Conservation (phyloP, 306 rosid species). For the Medicago lupulina region DNA sequence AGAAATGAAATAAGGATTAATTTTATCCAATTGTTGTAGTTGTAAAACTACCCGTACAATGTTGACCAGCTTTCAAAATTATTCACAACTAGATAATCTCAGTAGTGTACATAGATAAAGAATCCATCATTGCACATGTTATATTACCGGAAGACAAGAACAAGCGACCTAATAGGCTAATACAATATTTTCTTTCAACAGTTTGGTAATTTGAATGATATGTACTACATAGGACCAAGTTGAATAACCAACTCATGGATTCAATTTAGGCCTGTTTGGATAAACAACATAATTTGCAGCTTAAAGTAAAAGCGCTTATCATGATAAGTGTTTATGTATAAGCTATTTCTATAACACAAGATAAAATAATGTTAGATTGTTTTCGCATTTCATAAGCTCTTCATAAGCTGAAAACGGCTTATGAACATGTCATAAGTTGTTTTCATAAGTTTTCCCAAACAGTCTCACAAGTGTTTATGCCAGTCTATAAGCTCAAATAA, state of each 20-base stretch:
- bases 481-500: too few species aligned
- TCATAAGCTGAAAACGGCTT: too few species aligned
- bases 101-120: constrained; percentile 1
- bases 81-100: not conserved
- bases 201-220: not conserved
- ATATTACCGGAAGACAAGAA: not conserved
- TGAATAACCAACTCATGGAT: constrained; percentile 21
- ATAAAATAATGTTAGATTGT: too few species aligned
- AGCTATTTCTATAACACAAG: too few species aligned
- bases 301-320: too few species aligned
- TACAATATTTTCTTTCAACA: constrained; percentile 23
- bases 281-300: too few species aligned
- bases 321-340: too few species aligned
- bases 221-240: constrained; percentile 23
- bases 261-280: not conserved
- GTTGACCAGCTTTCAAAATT: constrained; percentile 30
- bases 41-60: constrained; percentile 31
- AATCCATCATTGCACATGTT: constrained; percentile 13
- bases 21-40: constrained; percentile 33
- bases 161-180: constrained; percentile 4
- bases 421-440: too few species aligned
- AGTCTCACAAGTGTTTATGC: too few species aligned
- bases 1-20: constrained; percentile 29
- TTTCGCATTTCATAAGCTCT: too few species aligned
- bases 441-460: too few species aligned